Percentiles rank a stretch among this genome's conserved stretches.
Evolutionary conservation across 2,329 filamentous ascomycete species (phyloP).

Genomic region (Leptographium lundbergii): DNA sequence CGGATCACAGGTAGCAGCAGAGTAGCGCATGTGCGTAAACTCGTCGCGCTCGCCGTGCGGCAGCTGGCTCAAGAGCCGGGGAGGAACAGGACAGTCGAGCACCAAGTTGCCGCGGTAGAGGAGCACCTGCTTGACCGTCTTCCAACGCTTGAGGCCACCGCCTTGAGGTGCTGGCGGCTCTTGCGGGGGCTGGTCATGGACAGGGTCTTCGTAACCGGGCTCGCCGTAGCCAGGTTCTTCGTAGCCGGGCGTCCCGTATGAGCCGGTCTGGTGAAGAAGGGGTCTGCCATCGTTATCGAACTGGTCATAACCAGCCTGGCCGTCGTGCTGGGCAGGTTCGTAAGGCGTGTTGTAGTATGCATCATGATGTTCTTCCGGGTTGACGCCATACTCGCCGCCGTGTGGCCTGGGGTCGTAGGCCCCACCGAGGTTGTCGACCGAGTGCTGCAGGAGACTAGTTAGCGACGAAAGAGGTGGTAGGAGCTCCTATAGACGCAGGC

Average conservation of each 20-base stretch:
- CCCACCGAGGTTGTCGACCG: slow-evolving; percentile 35
- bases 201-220: slow-evolving; percentile 22
- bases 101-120: slow-evolving; percentile 94
- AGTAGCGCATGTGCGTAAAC: slow-evolving; percentile 85
- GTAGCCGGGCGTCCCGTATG: slow-evolving; percentile 28
- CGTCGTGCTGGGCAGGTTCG: slow-evolving; percentile 43
- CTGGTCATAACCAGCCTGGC: slow-evolving; percentile 42
- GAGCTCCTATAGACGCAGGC: slow-evolving; percentile 21
- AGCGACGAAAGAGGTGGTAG: not conserved
- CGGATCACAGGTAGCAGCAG: slow-evolving; percentile 88
- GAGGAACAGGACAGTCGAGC: slow-evolving; percentile 89
- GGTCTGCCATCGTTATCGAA: slow-evolving; percentile 61
- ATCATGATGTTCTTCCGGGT: slow-evolving; percentile 79
- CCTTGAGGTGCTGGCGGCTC: slow-evolving; percentile 23
- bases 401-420: slow-evolving; percentile 34
- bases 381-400: slow-evolving; percentile 57
- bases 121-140: slow-evolving; percentile 97
- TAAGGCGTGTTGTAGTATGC: slow-evolving; percentile 78
- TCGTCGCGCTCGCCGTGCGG: slow-evolving; percentile 88
- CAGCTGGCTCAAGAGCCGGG: slow-evolving; percentile 73
- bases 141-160: slow-evolving; percentile 71
- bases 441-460: slow-evolving; percentile 27
- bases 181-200: slow-evolving; percentile 1
- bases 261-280: slow-evolving; percentile 56
- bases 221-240: slow-evolving; percentile 12